Conservation (phyloP, 345 rosid genomes). For the Eucalyptus regnans region DNA sequence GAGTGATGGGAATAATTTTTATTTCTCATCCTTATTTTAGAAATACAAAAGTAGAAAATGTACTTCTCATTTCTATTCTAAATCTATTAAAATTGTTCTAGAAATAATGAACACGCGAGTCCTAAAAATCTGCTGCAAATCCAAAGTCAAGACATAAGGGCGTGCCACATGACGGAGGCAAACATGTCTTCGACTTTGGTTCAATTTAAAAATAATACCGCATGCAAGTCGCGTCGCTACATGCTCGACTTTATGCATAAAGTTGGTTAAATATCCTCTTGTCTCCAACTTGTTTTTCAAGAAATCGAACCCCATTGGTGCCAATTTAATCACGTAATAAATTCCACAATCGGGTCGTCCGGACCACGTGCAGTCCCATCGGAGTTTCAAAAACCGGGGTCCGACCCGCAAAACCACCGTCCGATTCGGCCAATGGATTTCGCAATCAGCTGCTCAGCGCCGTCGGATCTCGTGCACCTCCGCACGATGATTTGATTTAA, state of each 20-base stretch:
- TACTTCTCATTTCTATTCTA: too few relatives aligned
- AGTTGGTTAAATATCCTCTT: neutral
- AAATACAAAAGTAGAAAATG: rapidly evolving
- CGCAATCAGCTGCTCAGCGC: neutral
- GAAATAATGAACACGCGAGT: rapidly evolving
- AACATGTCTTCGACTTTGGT: neutral
- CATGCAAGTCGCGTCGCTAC: neutral
- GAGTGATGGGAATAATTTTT: rapidly evolving
- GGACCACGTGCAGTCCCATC: neutral
- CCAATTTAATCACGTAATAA: neutral
- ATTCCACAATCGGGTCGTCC: neutral
- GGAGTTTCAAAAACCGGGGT: neutral
- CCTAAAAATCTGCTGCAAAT: rapidly evolving
- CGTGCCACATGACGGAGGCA: neutral
- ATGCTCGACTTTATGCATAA: neutral
- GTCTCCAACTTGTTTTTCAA: neutral
- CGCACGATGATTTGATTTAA: too few relatives aligned
- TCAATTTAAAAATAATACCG: too few relatives aligned
- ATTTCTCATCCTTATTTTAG: too few relatives aligned
- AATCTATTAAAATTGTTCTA: too few relatives aligned
- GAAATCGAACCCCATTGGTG: neutral
- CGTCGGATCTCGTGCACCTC: neutral
- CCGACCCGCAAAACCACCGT: neutral
- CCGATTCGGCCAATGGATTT: neutral
- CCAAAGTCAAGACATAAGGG: neutral